Base-by-base conservation (phyloP, 2,329 filamentous ascomycete genomes). In the Colletotrichum tamarilloi region DNA sequence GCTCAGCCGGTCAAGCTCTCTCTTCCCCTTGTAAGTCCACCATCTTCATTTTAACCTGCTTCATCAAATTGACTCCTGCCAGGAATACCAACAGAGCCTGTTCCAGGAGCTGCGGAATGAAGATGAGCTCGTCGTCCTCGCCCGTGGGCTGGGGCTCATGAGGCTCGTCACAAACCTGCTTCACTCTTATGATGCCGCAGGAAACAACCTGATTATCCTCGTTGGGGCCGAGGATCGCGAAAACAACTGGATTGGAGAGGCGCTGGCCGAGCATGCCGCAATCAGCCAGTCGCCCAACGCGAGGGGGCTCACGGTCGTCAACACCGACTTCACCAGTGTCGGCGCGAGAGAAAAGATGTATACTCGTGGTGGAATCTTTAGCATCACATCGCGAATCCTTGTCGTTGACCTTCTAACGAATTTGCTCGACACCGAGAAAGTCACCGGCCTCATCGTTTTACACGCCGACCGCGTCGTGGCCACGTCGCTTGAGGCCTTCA, bases 211-310 rank as follows among this genome's bases (percentile, higher is more conserved):
- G 67, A 92, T 99, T 62, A 87, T 99, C 57, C 85, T 99, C 24
- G 91, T 98, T 55, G 95, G 95, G 11, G 95, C 97, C 46, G 94
- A 97, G 73, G 95, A 98, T 42, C 91, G 94, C 73, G 97, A 99
- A 80, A 98, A 98, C 90, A 92, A 93, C 68, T 98, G 96, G 95
- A 95, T 99, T 73, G 97, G 97, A 77, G 97, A 98, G 85, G 94
- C 95, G 35, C 86, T 99, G 80, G 97, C 97, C 28, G 97, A 99
- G 84, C 95, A 98, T 85, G 95, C 95, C 80, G 95, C 95, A 75
- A 91, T 98, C 81, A 98, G 95, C 85, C 92, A 92, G 83, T 90
- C 94, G 22, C 90, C 93, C 19, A 92, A 93, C 78, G 95, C 95
- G 62, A 91, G 95, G 75, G 97, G 97, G 1, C 86, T 99, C 76